These are phyloP conservation scores for Pleurotus ostreatus DNA, from an alignment of 768 basidiomycete species.

Conservation along the genomic window DNA sequence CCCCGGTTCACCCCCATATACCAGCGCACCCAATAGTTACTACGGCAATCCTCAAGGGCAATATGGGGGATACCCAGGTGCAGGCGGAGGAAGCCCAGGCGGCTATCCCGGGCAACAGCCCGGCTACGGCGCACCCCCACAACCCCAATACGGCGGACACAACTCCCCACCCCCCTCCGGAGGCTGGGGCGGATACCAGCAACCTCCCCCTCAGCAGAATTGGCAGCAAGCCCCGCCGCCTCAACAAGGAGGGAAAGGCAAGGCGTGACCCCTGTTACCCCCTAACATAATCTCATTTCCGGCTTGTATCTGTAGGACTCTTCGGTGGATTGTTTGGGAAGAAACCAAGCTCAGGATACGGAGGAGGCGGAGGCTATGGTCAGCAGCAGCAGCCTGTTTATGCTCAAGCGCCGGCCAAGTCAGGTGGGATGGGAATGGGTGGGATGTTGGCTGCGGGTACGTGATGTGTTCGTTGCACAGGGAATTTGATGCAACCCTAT, in stretches of 20 bases:
- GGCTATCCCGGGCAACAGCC: constrained; percentile 20
- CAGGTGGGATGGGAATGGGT: constrained; percentile 51
- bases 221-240: constrained; percentile 16
- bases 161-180: constrained; percentile 15
- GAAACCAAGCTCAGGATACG: constrained; percentile 3
- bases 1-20: constrained; percentile 26
- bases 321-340: not conserved
- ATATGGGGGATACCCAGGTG: constrained; percentile 13
- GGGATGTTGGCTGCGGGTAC: constrained; percentile 41
- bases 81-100: constrained; percentile 16
- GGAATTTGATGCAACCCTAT: not conserved
- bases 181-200: constrained; percentile 11
- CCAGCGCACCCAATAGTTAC: constrained; percentile 14
- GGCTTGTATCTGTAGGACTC: not conserved
- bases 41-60: constrained; percentile 25
- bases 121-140: constrained; percentile 21
- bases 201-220: constrained; percentile 8
- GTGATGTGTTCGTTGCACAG: constrained; percentile 13
- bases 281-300: not conserved
- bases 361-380: constrained; percentile 17
- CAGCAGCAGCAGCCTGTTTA: constrained; percentile 30
- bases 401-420: constrained; percentile 28
- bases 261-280: constrained; percentile 9
- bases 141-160: constrained; percentile 14
- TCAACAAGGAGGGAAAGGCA: constrained; percentile 15